Base-by-base conservation (phyloP, 164 flowering plant genomes). In the Taxillus chinensis region DNA sequence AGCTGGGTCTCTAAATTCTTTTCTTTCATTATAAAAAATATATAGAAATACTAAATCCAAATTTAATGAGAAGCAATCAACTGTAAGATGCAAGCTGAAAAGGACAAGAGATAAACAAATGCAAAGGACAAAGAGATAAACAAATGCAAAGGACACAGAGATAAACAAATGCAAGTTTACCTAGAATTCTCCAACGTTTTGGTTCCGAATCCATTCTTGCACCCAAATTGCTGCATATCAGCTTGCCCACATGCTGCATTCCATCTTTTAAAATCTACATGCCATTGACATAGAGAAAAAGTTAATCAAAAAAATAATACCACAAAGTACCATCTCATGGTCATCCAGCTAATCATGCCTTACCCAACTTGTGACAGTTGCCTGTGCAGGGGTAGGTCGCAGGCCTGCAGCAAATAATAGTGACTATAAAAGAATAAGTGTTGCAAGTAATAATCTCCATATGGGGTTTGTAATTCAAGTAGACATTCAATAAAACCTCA, bases 131-230 rank as follows among this genome's bases (percentile, higher is more conserved):
- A n/a, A n/a, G n/a, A n/a, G n/a, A n/a, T n/a, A n/a, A n/a, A n/a
- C n/a, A n/a, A n/a, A n/a, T n/a, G n/a, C n/a, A n/a, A n/a, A n/a
- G n/a, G n/a, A n/a, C n/a, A n/a, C n/a, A n/a, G n/a, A n/a, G n/a
- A n/a, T n/a, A n/a, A n/a, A n/a, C n/a, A n/a, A n/a, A n/a, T n/a
- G n/a, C n/a, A n/a, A n/a, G n/a, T n/a, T n/a, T 41, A 90, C 99
- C 97, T 43, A 93, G 55, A 70, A 89, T 82, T 73, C 99, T 86
- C 99, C 97, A 93, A 45, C 84, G 77, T 71, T 93, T 93, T 55
- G 99, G 99, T 73, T 93, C 99, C 3, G 99, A 93, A 70, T 93
- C 99, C 99, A 93, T 93, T 78, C 96, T 83, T 48, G 99, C 88
- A 73, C 97, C 99, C 77, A 90, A 74, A 77, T 86, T 90, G 77